Base-by-base conservation (phyloP, 176 grass and related monocot species). In the Aegilops sharonensis region DNA sequence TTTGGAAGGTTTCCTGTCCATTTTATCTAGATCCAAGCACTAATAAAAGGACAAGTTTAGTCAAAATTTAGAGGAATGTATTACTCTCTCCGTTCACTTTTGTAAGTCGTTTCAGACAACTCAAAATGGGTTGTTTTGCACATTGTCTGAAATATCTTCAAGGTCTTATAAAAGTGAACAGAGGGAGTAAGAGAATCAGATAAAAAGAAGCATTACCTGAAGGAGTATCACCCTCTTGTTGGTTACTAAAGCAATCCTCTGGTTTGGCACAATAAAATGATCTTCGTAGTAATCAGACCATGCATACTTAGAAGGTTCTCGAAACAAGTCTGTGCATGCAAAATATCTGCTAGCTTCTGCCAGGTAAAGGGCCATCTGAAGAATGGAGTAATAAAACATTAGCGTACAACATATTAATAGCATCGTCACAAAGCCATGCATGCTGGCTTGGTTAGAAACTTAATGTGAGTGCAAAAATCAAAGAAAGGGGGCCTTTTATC, bases 271-370 rank as follows among this genome's bases (percentile, higher is more conserved):
- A 88, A 95, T 75, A 84, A 89, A 95, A 92, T 98, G 89, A 56
- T 91, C 88, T 91, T 94, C 96, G 29, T 98, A 98, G 81, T 94
- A 98, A 90, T 98, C 96, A 60, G 96, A 95, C 96, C 96, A 98
- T 89, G 96, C 96, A 85, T 94, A 98, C 83, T 98, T 98, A 11
- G 96, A 95, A 84, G 96, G 96, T 92, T 98, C 96, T 73, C 88
- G 93, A 89, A 98, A 98, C 82, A 98, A 85, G 88, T 98, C 96
- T 34, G 96, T 90, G 86, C 96, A 95, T 68, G 91, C 96, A 85
- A 98, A 91, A 92, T 94, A 91, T 85, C 93, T 72, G 86, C 96
- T 92, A 74, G 93, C 93, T 88, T 98, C 96, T 84, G 96, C 96
- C 79, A 98, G 87, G 84, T 92, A 94, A 87, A 98, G 96, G 75